A percentile compares a stretch with the other conserved stretches of the same genome.
These are phyloP conservation scores for Backusella mclennaniae DNA, from an alignment of 192 early-diverging fungal genomes.

Conservation along the genomic window DNA sequence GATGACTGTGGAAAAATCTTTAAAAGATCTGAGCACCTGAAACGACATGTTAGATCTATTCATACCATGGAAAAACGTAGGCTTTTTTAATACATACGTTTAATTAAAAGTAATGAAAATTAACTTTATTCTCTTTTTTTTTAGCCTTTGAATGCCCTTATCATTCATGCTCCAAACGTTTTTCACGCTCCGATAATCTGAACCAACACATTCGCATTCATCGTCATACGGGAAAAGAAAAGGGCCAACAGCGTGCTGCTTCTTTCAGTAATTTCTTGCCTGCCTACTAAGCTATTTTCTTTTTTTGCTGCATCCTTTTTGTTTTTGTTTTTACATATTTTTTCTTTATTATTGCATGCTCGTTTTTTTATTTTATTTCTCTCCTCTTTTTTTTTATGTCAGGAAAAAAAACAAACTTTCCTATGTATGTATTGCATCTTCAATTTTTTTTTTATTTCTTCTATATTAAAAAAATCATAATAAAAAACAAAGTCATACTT, in stretches of 20 bases:
- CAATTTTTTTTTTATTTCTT: neutral
- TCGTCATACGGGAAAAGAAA: conserved; percentile 52
- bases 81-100: neutral
- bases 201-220: conserved; percentile 61
- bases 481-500: neutral
- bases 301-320: neutral
- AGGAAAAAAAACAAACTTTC: neutral
- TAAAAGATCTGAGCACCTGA: conserved; percentile 59
- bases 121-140: neutral
- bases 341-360: conserved; percentile 11
- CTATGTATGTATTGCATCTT: conserved; percentile 3
- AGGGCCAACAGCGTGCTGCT: neutral
- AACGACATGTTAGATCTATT: conserved; percentile 57
- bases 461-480: conserved; percentile 1
- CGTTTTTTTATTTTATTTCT: neutral
- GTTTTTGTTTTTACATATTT: neutral
- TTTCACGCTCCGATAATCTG: conserved; percentile 57
- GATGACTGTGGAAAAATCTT: conserved; percentile 56
- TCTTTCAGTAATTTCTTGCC: conserved; percentile 15
- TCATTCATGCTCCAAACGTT: conserved; percentile 52
- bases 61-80: conserved; percentile 62
- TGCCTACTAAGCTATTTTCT: neutral
- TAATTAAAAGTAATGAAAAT: neutral
- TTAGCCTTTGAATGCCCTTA: conserved; percentile 54
- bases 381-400: neutral